These are phyloP conservation scores for Cicer arietinum DNA, from an alignment of 306 rosid genomes.

Conservation along the genomic window DNA sequence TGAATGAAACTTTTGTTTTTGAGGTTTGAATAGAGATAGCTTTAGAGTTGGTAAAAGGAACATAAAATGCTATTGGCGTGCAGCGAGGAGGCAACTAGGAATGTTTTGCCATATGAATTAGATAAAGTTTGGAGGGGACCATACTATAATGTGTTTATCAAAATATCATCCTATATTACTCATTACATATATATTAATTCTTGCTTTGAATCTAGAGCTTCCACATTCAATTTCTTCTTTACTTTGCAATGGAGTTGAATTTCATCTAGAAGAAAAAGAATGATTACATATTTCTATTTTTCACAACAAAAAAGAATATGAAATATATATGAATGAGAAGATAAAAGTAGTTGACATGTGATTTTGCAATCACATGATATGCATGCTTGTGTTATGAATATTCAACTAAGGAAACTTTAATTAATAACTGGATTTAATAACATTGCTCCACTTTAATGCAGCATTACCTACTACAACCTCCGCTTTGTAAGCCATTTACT, in stretches of 20 bases:
- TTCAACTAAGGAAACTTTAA: too few species aligned
- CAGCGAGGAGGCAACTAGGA: constrained; percentile 51
- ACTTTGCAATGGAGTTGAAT: neutral
- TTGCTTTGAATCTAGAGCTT: constrained; percentile 48
- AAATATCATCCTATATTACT: constrained; percentile 15
- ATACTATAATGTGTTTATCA: constrained; percentile 45
- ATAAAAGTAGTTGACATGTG: too few species aligned
- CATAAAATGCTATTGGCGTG: constrained; percentile 29
- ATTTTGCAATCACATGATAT: too few species aligned
- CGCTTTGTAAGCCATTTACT: too few species aligned
- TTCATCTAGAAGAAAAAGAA: too few species aligned
- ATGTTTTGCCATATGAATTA: constrained; percentile 52
- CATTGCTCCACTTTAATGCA: too few species aligned
- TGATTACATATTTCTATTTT: too few species aligned
- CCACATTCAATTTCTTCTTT: constrained; percentile 23
- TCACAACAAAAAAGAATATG: too few species aligned
- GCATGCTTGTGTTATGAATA: too few species aligned
- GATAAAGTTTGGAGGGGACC: constrained; percentile 64
- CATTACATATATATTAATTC: neutral
- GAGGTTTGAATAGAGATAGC: constrained; percentile 41
- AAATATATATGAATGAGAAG: too few species aligned
- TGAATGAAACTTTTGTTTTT: neutral
- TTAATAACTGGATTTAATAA: too few species aligned
- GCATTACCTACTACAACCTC: too few species aligned
- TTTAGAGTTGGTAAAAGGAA: constrained; percentile 49